Conservation (phyloP, 164 flowering plant species). For the Sedum album region DNA sequence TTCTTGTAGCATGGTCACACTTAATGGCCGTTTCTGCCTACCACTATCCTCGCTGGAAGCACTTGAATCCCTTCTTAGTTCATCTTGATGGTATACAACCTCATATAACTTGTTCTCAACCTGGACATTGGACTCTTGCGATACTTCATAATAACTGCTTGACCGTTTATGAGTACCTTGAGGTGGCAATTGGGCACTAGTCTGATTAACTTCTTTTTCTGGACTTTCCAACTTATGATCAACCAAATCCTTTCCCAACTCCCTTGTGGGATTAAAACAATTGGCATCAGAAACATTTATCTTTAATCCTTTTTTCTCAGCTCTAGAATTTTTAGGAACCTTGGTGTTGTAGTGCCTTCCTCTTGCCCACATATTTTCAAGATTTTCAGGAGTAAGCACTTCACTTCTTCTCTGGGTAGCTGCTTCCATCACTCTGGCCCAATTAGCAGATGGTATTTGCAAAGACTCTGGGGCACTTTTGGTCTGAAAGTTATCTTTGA, state of each 20-base stretch:
- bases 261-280: conserved; percentile 11
- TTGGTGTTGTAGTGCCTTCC: conserved; percentile 80
- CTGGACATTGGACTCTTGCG: conserved; percentile 17
- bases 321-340: conserved; percentile 28
- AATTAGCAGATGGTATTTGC: conserved; percentile 41
- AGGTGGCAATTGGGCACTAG: conserved; percentile 12
- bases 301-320: conserved; percentile 18
- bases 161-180: conserved; percentile 12
- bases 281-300: conserved; percentile 20
- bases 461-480: conserved; percentile 16
- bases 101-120: conserved; percentile 20
- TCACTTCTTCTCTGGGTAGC: conserved; percentile 92
- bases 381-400: conserved; percentile 97
- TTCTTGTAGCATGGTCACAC: conserved; percentile 38
- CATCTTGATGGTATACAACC: conserved; percentile 15
- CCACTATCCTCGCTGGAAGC: conserved; percentile 25
- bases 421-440: conserved; percentile 74
- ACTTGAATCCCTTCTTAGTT: conserved; percentile 8
- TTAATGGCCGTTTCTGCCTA: conserved; percentile 47
- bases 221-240: conserved; percentile 17
- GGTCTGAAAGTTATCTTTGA: conserved; percentile 21
- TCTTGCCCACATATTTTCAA: conserved; percentile 92
- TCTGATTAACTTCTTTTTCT: conserved; percentile 23
- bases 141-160: conserved; percentile 9
- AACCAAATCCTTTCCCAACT: conserved; percentile 22